Evolutionary conservation across 2,329 filamentous ascomycete species (phyloP).

Genomic region (Trichoderma simmonsii): DNA sequence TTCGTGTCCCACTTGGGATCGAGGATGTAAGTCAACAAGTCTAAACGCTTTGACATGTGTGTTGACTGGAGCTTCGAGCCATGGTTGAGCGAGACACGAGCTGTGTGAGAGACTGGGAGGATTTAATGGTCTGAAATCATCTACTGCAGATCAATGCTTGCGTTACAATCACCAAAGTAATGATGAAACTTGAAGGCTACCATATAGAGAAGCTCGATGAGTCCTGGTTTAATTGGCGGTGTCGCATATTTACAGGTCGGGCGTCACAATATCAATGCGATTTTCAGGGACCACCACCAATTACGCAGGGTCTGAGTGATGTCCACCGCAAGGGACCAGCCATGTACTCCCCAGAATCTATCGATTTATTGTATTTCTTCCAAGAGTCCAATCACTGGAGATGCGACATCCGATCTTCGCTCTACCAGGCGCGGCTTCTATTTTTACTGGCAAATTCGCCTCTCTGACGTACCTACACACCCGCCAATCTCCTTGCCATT

Average conservation of each 20-base stretch:
- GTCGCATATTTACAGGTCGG: neutral
- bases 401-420: neutral
- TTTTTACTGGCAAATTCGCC: neutral
- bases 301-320: neutral
- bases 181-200: neutral
- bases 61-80: neutral
- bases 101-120: neutral
- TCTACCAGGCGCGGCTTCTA: neutral
- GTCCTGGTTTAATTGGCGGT: neutral
- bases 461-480: neutral
- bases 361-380: neutral
- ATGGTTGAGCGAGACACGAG: neutral
- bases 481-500: neutral
- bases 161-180: neutral
- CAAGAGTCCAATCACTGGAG: neutral
- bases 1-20: neutral
- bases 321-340: neutral
- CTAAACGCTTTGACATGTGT: neutral
- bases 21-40: neutral
- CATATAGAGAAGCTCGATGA: neutral
- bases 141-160: neutral
- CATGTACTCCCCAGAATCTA: neutral
- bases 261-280: neutral
- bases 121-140: neutral
- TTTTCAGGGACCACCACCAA: conserved; percentile 2